A percentile compares a stretch with the other conserved stretches of the same genome.
Evolutionary conservation across 2,329 filamentous ascomycete genomes (phyloP).

Genomic region (Diaporthe sp.): DNA sequence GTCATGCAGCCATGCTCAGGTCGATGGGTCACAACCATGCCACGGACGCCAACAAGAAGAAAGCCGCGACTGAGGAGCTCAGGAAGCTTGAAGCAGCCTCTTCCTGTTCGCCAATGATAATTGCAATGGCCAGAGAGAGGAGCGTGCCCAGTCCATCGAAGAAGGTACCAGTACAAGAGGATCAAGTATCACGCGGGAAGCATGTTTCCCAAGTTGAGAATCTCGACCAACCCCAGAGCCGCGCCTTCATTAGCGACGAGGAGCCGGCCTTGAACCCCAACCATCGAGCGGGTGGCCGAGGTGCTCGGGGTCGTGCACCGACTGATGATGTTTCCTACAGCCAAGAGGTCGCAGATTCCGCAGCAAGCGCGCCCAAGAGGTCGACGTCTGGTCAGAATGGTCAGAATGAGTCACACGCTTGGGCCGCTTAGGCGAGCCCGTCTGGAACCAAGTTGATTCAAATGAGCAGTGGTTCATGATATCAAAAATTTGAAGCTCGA

Average conservation of each 20-base stretch:
- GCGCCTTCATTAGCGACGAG: slow-evolving; percentile 1
- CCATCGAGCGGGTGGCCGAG: background rate
- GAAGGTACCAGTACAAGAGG: slow-evolving; percentile 5
- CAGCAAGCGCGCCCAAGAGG: background rate
- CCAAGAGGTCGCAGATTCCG: slow-evolving; percentile 1
- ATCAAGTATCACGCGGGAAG: background rate
- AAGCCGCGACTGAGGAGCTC: background rate
- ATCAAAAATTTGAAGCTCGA: background rate
- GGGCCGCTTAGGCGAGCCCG: background rate
- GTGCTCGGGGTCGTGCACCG: background rate
- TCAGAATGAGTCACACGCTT: background rate
- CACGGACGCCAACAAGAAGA: background rate
- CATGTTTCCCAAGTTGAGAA: background rate
- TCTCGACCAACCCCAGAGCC: background rate
- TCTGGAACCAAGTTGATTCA: background rate
- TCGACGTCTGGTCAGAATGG: background rate
- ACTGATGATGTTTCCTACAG: background rate
- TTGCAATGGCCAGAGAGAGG: slow-evolving; percentile 22
- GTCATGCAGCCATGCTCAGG: slow-evolving; percentile 4
- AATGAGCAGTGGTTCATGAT: background rate
- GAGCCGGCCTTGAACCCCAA: background rate
- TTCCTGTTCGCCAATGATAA: slow-evolving; percentile 18
- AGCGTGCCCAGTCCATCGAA: slow-evolving; percentile 3
- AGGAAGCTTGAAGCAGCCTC: slow-evolving; percentile 1
- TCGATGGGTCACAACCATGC: slow-evolving; percentile 31